Base-by-base conservation (phyloP, 495 filamentous ascomycete genomes). In the Hypoxylon perforatum region DNA sequence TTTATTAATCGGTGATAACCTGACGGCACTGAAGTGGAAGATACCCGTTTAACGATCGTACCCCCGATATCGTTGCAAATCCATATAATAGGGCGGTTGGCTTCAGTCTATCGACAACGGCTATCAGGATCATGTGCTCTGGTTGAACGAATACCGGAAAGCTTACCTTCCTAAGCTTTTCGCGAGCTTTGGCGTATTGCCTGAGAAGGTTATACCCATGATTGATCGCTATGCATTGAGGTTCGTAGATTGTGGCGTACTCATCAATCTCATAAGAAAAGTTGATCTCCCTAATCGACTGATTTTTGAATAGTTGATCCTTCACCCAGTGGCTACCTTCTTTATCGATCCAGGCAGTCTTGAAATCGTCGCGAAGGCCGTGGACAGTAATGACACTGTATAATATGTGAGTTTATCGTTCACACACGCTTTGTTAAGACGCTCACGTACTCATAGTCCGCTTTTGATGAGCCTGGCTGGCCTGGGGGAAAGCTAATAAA, bases 61-160 rank as follows among this genome's bases (percentile, higher is more conserved):
- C 68, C 68, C 56, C 68, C 68, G 18, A 71, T 46, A 53, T 71
- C 68, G 35, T 71, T 63, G 9, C 57, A 62, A 15, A 71, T 53
- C 53, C 65, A 71, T 22, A 63, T 57, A 14, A 71, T 48, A 10
- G 68, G 68, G 3, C 68, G 63, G 36, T 60, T 19, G 14, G 23
- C 30, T 55, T 58, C 53, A 35, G 49, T 61, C 39, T 53, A 47
- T 50, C 0, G 45, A 30, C 6, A 28, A 7, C 25, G 25, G 25
- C 7, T 28, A n/a, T n/a, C n/a, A 28, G 25, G 25, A 28, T 28
- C 25, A 28, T 28, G 25, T 28, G 7, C 7, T 28, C 7, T 28
- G 7, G 25, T 28, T 28, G 7, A 28, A 28, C 3, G 25, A 3
- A 28, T 28, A 28, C 25, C 7, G 25, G 25, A 28, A 28, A 28